Percentiles rank a stretch among this genome's conserved stretches.
These are phyloP conservation scores for Syzygium syzygioides DNA, from an alignment of 441 rosid species.

Conservation along the genomic window DNA sequence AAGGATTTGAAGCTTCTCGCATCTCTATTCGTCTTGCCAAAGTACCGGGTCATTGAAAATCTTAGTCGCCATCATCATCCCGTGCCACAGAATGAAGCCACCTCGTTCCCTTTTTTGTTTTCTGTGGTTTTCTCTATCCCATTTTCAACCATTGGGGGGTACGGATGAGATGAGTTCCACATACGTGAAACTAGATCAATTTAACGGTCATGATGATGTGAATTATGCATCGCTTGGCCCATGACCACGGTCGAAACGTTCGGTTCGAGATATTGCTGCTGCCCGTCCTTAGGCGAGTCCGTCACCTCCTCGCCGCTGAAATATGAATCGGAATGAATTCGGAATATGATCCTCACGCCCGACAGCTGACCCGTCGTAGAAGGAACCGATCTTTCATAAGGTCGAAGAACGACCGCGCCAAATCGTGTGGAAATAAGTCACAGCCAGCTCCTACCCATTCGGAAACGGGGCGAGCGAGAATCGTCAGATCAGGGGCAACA, in stretches of 20 bases:
- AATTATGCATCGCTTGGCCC: background rate
- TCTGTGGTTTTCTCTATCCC: background rate
- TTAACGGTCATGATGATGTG: background rate
- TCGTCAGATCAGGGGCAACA: no score
- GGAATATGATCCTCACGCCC: no score
- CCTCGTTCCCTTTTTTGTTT: background rate
- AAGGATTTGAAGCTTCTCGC: background rate
- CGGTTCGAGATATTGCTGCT: background rate
- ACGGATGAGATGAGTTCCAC: background rate
- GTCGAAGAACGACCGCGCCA: no score
- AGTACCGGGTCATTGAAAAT: background rate
- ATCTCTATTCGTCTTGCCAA: background rate
- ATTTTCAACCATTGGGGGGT: background rate
- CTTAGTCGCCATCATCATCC: background rate
- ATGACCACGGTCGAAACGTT: background rate
- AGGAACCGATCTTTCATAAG: no score
- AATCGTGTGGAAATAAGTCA: no score
- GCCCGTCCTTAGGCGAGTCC: no score
- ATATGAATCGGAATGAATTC: no score
- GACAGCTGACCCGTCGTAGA: no score
- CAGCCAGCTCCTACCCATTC: no score
- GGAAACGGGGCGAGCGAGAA: no score
- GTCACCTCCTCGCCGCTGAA: no score
- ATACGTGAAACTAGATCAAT: background rate
- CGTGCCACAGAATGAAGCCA: background rate